Evolutionary conservation across 495 filamentous ascomycete species (phyloP).

Genomic region (Arthonia radiata): DNA sequence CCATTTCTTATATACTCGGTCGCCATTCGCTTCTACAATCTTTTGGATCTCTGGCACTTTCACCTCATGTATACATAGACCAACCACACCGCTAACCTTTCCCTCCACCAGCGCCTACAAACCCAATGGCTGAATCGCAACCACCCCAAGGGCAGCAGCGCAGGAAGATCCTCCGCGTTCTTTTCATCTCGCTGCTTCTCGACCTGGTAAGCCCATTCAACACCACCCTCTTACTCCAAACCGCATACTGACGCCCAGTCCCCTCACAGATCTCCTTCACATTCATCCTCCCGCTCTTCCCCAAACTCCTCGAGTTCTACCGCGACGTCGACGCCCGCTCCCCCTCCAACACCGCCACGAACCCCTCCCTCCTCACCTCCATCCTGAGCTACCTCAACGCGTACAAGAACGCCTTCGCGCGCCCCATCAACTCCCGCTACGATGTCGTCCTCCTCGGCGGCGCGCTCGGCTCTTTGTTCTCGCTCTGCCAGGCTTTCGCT

Average conservation of each 20-base stretch:
- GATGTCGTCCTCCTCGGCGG: slow-evolving; percentile 93
- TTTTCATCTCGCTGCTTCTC: slow-evolving; percentile 44
- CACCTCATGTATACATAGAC: too few species aligned
- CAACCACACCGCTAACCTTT: too few species aligned
- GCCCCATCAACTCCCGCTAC: slow-evolving; percentile 84
- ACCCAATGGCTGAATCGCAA: too few species aligned
- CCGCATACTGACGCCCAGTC: too few species aligned
- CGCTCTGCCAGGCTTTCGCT: slow-evolving; percentile 75
- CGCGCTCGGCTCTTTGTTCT: slow-evolving; percentile 80
- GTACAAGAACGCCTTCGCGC: slow-evolving; percentile 84
- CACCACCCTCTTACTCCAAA: too few species aligned
- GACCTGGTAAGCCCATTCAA: slow-evolving; percentile 32
- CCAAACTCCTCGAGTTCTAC: slow-evolving; percentile 86
- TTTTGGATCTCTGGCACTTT: too few species aligned
- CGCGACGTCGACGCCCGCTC: slow-evolving; percentile 32
- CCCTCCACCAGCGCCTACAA: too few species aligned
- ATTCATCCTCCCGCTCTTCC: slow-evolving; percentile 94
- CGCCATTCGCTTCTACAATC: too few species aligned
- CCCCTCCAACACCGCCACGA: slow-evolving; percentile 23
- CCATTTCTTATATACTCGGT: too few species aligned
- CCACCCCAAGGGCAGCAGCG: too few species aligned
- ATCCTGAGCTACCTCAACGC: slow-evolving; percentile 69
- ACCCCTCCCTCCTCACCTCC: slow-evolving; percentile 40
- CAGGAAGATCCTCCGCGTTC: slow-evolving; percentile 63
- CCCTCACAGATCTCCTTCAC: slow-evolving; percentile 52